Evolutionary conservation across 2,329 filamentous ascomycete genomes (phyloP).

Genomic region (Trichoderma cornu-damae): DNA sequence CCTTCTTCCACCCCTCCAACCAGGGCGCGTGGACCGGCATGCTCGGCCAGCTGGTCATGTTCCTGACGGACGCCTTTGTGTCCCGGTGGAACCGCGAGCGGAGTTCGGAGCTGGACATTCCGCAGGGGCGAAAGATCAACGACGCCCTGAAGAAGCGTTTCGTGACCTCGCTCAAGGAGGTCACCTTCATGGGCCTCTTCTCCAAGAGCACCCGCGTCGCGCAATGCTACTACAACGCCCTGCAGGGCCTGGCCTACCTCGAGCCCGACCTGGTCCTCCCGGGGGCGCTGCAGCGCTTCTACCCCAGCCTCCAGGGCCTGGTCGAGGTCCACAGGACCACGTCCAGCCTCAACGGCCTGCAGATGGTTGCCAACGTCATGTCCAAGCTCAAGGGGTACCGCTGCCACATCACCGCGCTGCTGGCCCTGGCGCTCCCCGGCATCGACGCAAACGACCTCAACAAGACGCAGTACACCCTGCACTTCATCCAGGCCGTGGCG

Average conservation of each 20-base stretch:
- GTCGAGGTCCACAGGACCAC: constrained; percentile 96
- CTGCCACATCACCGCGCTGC: constrained; percentile 87
- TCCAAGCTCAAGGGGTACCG: constrained; percentile 91
- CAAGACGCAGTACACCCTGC: constrained; percentile 90
- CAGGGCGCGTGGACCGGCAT: constrained; percentile 87
- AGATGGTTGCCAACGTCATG: constrained; percentile 89
- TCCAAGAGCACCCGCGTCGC: constrained; percentile 90
- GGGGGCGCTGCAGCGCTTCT: constrained; percentile 90
- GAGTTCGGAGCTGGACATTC: constrained; percentile 84
- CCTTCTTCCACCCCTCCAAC: constrained; percentile 98
- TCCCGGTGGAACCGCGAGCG: constrained; percentile 96
- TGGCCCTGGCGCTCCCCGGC: constrained; percentile 89
- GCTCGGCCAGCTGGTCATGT: constrained; percentile 84
- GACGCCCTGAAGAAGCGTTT: constrained; percentile 81
- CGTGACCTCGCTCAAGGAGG: constrained; percentile 81
- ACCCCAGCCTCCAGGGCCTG: constrained; percentile 90
- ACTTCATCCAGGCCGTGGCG: constrained; percentile 91
- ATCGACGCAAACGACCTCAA: constrained; percentile 97
- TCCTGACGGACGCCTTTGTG: constrained; percentile 91
- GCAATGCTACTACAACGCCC: constrained; percentile 82
- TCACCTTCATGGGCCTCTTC: constrained; percentile 97
- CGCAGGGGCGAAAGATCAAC: constrained; percentile 71
- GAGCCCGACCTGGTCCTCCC: constrained; percentile 90
- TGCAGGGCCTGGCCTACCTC: constrained; percentile 84
- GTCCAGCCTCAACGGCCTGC: constrained; percentile 84